These are phyloP conservation scores for Candida fluviatilis DNA, from an alignment of 805 yeast species.

Conservation along the genomic window DNA sequence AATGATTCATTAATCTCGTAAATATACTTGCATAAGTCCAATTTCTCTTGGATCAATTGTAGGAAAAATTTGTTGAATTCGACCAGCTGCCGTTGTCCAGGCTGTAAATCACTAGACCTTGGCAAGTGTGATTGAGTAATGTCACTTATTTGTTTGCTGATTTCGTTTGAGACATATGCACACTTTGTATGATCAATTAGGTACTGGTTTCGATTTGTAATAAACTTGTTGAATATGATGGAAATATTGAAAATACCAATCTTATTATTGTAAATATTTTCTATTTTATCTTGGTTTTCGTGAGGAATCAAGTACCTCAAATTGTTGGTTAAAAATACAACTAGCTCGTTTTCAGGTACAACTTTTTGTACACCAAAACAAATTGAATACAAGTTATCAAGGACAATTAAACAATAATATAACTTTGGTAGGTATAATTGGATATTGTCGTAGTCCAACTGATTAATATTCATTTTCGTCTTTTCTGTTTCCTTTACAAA, in stretches of 20 bases:
- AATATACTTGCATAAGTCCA: conserved; percentile 33
- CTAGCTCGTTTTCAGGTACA: conserved; percentile 6
- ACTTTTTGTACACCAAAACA: conserved; percentile 29
- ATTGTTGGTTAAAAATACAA: conserved; percentile 10
- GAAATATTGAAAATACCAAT: conserved; percentile 12
- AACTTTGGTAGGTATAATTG: conserved; percentile 38
- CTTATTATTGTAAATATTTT: neutral
- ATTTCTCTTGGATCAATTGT: conserved; percentile 28
- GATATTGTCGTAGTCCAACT: conserved; percentile 19
- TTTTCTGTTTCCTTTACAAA: conserved; percentile 26
- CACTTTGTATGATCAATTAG: neutral
- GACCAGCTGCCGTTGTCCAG: conserved; percentile 2
- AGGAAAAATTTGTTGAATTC: conserved; percentile 18
- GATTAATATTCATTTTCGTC: neutral
- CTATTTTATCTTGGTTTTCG: neutral
- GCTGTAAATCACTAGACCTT: neutral
- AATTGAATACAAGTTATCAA: conserved; percentile 30
- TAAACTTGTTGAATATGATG: conserved; percentile 11
- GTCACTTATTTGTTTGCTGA: conserved; percentile 3
- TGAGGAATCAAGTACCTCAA: conserved; percentile 10
- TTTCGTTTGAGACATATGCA: neutral
- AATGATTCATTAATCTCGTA: conserved; percentile 22
- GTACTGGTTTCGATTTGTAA: conserved; percentile 12
- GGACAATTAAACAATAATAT: conserved; percentile 42
- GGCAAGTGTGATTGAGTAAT: neutral